These are phyloP conservation scores for Candida sanyiensis DNA, from an alignment of 805 yeast species.

Conservation along the genomic window DNA sequence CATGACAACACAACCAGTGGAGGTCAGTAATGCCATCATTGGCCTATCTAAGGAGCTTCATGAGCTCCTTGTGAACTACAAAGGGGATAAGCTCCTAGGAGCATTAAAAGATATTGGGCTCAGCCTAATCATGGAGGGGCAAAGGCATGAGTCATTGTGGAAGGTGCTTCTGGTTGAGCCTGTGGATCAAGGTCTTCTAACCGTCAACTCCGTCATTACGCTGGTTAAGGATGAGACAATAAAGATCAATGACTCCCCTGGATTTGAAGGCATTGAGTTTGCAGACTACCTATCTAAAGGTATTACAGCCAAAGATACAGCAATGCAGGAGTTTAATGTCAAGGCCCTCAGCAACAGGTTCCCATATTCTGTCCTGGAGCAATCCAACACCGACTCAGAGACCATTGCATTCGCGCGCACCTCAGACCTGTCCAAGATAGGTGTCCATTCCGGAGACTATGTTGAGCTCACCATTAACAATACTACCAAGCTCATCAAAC, in stretches of 20 bases:
- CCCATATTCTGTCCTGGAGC: slow-evolving; percentile 11
- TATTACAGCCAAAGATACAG: not conserved
- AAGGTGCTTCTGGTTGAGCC: slow-evolving; percentile 64
- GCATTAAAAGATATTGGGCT: slow-evolving; percentile 12
- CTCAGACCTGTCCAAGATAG: slow-evolving; percentile 46
- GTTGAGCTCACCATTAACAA: slow-evolving; percentile 31
- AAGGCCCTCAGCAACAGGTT: slow-evolving; percentile 4
- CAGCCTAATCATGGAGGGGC: slow-evolving; percentile 20
- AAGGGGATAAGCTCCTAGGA: slow-evolving; percentile 14
- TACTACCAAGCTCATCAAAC: slow-evolving; percentile 18
- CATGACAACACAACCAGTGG: slow-evolving; percentile 12
- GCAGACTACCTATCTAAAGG: slow-evolving; percentile 13
- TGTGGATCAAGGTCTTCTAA: slow-evolving; percentile 56
- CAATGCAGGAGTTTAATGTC: slow-evolving; percentile 4
- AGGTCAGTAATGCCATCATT: slow-evolving; percentile 18
- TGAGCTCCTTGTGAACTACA: slow-evolving; percentile 13
- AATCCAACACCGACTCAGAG: slow-evolving; percentile 33
- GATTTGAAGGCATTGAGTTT: slow-evolving; percentile 12
- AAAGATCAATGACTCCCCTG: not conserved
- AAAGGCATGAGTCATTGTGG: slow-evolving; percentile 28
- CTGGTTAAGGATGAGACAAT: slow-evolving; percentile 35
- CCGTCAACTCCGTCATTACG: slow-evolving; percentile 44
- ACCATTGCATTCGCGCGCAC: slow-evolving; percentile 42
- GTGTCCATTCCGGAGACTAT: slow-evolving; percentile 65
- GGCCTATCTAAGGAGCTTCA: slow-evolving; percentile 21